Base-by-base conservation (phyloP, 2,329 filamentous ascomycete species). In the Diplodia scrobiculata region DNA sequence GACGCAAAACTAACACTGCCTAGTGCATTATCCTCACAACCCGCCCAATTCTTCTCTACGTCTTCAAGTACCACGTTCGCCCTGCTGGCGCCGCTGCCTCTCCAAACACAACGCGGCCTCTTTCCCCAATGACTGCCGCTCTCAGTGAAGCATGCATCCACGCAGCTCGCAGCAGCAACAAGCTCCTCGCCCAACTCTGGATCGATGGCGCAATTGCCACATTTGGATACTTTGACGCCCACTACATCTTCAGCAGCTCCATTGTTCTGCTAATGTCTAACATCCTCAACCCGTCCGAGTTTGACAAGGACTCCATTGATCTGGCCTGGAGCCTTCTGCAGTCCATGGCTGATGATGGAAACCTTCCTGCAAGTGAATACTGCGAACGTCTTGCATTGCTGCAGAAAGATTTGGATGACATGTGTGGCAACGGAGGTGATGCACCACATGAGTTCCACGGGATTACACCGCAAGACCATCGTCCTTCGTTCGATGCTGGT, bases 21-120 rank as follows among this genome's bases (percentile, higher is more conserved):
- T 72, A 77, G 73, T 80, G 78, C 54, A 74, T 78, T 2, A 79
- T 79, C 21, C 69, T 79, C 13, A 74, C 77, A 2, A 79, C 77
- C 0, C 71, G 77, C 10, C 76, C 77, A 32, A 78, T 77, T 10
- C 72, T 79, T 9, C 72, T 79, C 1, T 76, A 79, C 65, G 73
- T 79, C 25, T 73, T 79, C 67, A 72, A 76, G 68, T 69, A 69
- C 38, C 67, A 69, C 17, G 21, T 66, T 27, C 55, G 50, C 5
- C 65, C 65, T n/a, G 58, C 65, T 19, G 65, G 65, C 19, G 34
- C 58, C 4, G 55, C 27, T 21, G 55, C 65, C 13, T 63, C 65
- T 38, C 65, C 65, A 13, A 66, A 63, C 19, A 66, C 65, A 7
- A 55, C 32, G 1, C 50, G 70, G 53, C 52, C 69, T 0, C 71